These are phyloP conservation scores for Brassica napus DNA, from an alignment of 345 rosid species.

Conservation along the genomic window DNA sequence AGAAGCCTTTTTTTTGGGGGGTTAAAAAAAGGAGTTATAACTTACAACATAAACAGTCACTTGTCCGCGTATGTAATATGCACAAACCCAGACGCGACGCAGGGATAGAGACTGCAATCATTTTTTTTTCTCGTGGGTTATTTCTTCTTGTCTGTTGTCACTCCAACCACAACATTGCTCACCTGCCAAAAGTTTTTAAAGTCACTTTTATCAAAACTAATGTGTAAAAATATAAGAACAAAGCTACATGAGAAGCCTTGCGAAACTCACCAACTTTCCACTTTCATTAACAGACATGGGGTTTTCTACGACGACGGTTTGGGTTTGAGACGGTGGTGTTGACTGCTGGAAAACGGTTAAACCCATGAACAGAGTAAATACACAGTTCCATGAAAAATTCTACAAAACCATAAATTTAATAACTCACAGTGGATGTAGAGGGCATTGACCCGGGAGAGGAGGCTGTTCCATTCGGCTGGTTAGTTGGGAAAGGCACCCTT, in stretches of 20 bases:
- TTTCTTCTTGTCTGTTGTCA: constrained; percentile 81
- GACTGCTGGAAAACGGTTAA: constrained; percentile 25
- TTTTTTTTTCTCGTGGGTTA: constrained; percentile 30
- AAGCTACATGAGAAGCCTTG: not conserved
- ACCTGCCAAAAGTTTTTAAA: constrained; percentile 54
- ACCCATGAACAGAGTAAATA: constrained; percentile 10
- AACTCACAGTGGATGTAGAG: constrained; percentile 74
- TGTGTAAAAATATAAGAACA: not conserved
- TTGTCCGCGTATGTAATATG: constrained; percentile 42
- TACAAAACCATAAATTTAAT: not conserved
- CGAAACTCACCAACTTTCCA: constrained; percentile 77
- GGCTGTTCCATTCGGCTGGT: constrained; percentile 57
- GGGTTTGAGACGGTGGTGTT: constrained; percentile 58
- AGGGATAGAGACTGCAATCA: constrained; percentile 15
- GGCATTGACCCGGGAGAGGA: constrained; percentile 55
- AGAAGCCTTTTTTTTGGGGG: constrained; percentile 14
- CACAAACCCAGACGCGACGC: constrained; percentile 52
- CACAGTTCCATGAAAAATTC: not conserved
- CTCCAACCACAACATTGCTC: constrained; percentile 91
- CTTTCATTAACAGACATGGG: constrained; percentile 97
- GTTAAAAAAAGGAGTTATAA: constrained; percentile 22
- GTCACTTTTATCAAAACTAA: not conserved
- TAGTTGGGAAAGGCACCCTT: constrained; percentile 57
- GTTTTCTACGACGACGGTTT: constrained; percentile 93
- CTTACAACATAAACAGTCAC: constrained; percentile 19